Conservation (phyloP, 2,329 filamentous ascomycete species). For the Xylariaceae sp. region DNA sequence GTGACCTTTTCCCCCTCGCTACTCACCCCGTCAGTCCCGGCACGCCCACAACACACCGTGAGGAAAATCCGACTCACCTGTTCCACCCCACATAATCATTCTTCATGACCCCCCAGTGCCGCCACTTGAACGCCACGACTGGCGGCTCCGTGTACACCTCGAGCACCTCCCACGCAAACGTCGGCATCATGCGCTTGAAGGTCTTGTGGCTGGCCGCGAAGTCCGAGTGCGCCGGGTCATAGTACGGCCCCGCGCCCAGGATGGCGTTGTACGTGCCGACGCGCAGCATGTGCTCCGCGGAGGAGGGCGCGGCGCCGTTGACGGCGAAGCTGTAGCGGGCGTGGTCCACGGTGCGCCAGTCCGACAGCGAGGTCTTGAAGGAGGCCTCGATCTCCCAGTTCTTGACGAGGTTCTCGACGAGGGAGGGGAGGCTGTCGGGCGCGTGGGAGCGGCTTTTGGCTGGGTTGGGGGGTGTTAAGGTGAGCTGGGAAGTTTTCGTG, state of each 20-base stretch:
- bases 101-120: constrained; percentile 65
- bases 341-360: constrained; percentile 64
- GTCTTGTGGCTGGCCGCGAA: constrained; percentile 64
- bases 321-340: constrained; percentile 58
- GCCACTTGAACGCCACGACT: constrained; percentile 59
- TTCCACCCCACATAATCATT: constrained; percentile 63
- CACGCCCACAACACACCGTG: not conserved
- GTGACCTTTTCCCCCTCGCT: constrained; percentile 61
- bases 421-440: constrained; percentile 50
- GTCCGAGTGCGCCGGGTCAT: constrained; percentile 56
- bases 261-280: constrained; percentile 68
- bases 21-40: no score
- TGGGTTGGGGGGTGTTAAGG: constrained; percentile 23
- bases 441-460: constrained; percentile 54
- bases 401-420: constrained; percentile 68
- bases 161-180: constrained; percentile 66
- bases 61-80: constrained; percentile 40
- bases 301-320: constrained; percentile 54
- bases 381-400: constrained; percentile 71
- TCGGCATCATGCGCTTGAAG: constrained; percentile 70
- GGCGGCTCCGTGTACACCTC: constrained; percentile 65
- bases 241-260: constrained; percentile 57
- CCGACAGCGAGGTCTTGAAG: constrained; percentile 56
- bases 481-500: not conserved
- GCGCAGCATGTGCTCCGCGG: constrained; percentile 60